Conservation (phyloP, 225 moss, liverwort and hornwort genomes). For the Pseudoscleropodium purum region DNA sequence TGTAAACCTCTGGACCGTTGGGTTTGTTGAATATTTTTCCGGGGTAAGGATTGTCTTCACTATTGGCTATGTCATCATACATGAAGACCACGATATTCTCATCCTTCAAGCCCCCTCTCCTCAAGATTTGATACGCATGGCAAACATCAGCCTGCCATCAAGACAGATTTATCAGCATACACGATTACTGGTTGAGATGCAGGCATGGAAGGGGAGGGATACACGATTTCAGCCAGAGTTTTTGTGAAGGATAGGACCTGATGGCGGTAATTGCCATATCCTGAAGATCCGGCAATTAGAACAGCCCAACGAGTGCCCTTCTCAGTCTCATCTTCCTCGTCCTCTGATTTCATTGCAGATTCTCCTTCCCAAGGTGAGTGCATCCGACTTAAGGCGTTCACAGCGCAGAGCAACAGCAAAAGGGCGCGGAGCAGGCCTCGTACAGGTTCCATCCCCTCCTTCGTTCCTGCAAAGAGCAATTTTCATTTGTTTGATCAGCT, state of each 20-base stretch:
- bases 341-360: slow-evolving; percentile 1
- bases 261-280: slow-evolving; percentile 38
- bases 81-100: slow-evolving; percentile 60
- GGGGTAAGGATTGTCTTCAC: slow-evolving; percentile 29
- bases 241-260: slow-evolving; percentile 5
- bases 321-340: not conserved
- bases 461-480: slow-evolving; percentile 8
- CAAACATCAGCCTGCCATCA: slow-evolving; percentile 46
- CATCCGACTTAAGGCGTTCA: slow-evolving; percentile 5
- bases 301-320: slow-evolving; percentile 34
- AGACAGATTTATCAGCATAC: not conserved
- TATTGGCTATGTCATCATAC: slow-evolving; percentile 46
- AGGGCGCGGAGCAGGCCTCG: not conserved
- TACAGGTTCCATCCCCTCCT: not conserved
- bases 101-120: slow-evolving; percentile 36
- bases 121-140: slow-evolving; percentile 54
- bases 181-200: not conserved
- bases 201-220: not conserved
- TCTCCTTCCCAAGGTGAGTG: slow-evolving; percentile 8
- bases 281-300: slow-evolving; percentile 37
- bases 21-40: slow-evolving; percentile 51
- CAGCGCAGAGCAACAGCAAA: slow-evolving; percentile 8
- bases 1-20: slow-evolving; percentile 33
- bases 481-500: not conserved
- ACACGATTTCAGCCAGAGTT: not conserved